Evolutionary conservation across 495 filamentous ascomycete species (phyloP), one percentile per base, ranked within the genome.

Genomic region (Penicillium egyptiacum): DNA sequence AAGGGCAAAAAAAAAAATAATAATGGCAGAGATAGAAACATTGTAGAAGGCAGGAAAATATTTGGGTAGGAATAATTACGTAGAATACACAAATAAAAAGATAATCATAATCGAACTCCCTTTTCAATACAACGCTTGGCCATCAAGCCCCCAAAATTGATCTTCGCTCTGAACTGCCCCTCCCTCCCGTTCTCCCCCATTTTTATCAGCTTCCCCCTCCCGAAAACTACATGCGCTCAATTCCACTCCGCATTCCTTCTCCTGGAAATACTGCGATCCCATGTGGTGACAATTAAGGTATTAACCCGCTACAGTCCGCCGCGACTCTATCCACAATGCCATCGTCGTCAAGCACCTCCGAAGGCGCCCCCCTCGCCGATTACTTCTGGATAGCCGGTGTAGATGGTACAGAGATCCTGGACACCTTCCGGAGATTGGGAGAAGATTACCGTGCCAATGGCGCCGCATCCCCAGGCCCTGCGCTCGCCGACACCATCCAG

Each of bases 331-430:
- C 45, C 58, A 59, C 60, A 49, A 69, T 69, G 66, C 64, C 66
- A 33, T 69, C 73, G 25, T 55, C 70, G 20, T 51, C 69, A 39
- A 39, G 7, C 48, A 40, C 67, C 22, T 63, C 73, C 53, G 69
- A 69, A 57, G 81, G 88, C 20, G 86, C 88, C 50, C 94, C 94
- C 59, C 85, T 98, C 58, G 94, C 94, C 69, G 94, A 98, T 73
- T 97, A 95, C 77, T 98, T 98, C 76, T 98, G 94, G 90, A 97
- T 98, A 60, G 91, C 90, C 61, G 94, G 94, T 71, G 85, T 96
- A 65, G 90, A 92, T 74, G 88, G 88, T 45, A 61, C 75, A 1
- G 80, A 82, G 66, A 71, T 83, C 50, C 66, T 79, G 47, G 74
- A 78, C 3, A 75, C 70, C 14, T 77, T 67, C 52, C 71, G 72